Evolutionary conservation across 139 green algal genomes (phyloP).

Genomic region (Yamagishiella unicocca): DNA sequence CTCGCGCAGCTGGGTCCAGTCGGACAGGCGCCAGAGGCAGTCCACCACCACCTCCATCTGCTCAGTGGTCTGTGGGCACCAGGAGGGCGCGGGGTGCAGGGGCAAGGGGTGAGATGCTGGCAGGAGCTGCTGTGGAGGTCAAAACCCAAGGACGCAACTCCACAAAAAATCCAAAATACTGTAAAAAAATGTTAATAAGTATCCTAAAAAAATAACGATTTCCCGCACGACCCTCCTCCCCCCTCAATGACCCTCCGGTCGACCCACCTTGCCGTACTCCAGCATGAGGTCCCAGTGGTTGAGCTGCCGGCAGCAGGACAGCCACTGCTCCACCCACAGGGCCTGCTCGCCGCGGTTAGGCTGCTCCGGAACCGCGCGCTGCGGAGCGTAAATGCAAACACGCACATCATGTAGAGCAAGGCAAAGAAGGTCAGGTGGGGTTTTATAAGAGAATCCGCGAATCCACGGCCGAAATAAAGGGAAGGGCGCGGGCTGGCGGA

Average conservation of each 20-base stretch:
- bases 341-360: conserved; percentile 62
- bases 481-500: too few species aligned
- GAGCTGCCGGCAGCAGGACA: conserved; percentile 83
- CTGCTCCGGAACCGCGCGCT: conserved; percentile 19
- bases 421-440: not conserved
- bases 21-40: conserved; percentile 82
- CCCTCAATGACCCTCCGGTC: not conserved
- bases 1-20: conserved; percentile 86
- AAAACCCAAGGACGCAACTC: not conserved
- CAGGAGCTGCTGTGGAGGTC: not conserved
- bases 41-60: conserved; percentile 81
- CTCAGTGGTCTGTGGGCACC: conserved; percentile 39
- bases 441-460: too few species aligned
- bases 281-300: conserved; percentile 94
- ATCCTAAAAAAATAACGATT: not conserved
- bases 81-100: not conserved
- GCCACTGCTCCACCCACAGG: conserved; percentile 87
- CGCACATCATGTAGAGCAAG: too few species aligned
- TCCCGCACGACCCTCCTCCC: not conserved
- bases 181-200: too few species aligned
- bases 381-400: not conserved
- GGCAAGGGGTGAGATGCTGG: not conserved
- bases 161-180: too few species aligned
- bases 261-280: conserved; percentile 78
- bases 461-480: too few species aligned